phyloP scores from a whole-genome alignment of 2,329 filamentous ascomycete species.

The Chrysosporium keratinophilum region DNA sequence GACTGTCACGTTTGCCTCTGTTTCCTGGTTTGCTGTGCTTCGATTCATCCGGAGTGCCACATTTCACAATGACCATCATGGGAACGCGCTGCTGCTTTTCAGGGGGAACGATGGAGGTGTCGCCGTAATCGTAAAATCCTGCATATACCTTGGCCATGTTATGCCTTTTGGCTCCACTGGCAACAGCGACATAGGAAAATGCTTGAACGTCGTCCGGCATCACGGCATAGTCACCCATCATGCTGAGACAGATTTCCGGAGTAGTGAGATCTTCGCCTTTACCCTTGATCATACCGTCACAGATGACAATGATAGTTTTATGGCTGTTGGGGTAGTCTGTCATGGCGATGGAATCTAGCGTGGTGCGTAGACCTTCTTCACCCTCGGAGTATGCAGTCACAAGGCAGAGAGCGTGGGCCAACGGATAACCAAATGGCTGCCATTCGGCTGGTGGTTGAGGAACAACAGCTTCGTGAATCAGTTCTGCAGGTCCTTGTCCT shows the following conservation, averaged over 20 bases:
- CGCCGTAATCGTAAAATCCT: slow-evolving; percentile 95
- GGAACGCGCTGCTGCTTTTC: slow-evolving; percentile 94
- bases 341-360: slow-evolving; percentile 88
- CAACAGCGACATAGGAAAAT: slow-evolving; percentile 93
- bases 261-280: slow-evolving; percentile 78
- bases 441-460: slow-evolving; percentile 94
- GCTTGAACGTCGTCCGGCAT: slow-evolving; percentile 71
- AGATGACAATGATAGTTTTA: slow-evolving; percentile 91
- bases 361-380: slow-evolving; percentile 81
- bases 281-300: slow-evolving; percentile 95
- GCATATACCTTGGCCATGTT: slow-evolving; percentile 99
- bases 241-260: slow-evolving; percentile 76
- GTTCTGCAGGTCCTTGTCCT: slow-evolving; percentile 74
- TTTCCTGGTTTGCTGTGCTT: slow-evolving; percentile 82
- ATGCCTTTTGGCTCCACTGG: slow-evolving; percentile 90
- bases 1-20: slow-evolving; percentile 95
- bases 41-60: slow-evolving; percentile 80
- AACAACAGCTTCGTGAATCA: slow-evolving; percentile 90
- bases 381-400: slow-evolving; percentile 97
- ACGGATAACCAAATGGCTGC: slow-evolving; percentile 91
- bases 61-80: slow-evolving; percentile 95
- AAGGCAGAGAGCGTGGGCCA: slow-evolving; percentile 86
- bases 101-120: slow-evolving; percentile 62
- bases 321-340: slow-evolving; percentile 99
- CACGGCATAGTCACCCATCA: slow-evolving; percentile 87